phyloP scores from a whole-genome alignment of 2,329 filamentous ascomycete genomes.

The Aquanectria penicillioides region DNA sequence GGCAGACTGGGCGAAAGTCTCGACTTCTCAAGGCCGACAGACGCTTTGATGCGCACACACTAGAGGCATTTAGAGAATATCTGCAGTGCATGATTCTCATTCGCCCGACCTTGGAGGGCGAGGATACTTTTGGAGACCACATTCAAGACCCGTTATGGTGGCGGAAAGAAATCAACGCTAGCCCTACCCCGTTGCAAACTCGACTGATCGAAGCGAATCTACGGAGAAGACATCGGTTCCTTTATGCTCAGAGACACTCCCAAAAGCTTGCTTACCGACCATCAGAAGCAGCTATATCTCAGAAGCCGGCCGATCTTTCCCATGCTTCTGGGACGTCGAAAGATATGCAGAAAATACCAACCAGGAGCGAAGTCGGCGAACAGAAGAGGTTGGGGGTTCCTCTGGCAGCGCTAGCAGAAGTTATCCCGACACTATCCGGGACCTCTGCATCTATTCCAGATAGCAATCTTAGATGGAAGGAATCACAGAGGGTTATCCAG shows the following conservation, averaged over 20 bases:
- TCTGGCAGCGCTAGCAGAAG: neutral
- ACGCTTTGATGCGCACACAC: neutral
- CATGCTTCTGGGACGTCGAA: no score
- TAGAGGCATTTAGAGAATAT: neutral
- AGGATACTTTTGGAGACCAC: neutral
- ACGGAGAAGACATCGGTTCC: conserved; percentile 1
- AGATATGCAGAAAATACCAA: no score
- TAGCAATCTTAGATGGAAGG: neutral
- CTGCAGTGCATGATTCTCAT: neutral
- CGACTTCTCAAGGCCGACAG: conserved; percentile 5
- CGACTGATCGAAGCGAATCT: conserved; percentile 15
- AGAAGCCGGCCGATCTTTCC: no score
- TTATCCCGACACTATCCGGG: conserved; percentile 7
- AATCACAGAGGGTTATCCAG: neutral
- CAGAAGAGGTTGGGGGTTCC: no score
- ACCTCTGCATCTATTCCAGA: conserved; percentile 7
- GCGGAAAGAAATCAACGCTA: neutral
- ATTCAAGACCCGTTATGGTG: neutral
- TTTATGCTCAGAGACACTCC: conserved; percentile 11
- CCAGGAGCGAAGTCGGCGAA: no score
- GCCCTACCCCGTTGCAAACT: neutral
- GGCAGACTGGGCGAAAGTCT: conserved; percentile 9
- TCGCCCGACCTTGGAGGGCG: neutral
- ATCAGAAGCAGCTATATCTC: no score
- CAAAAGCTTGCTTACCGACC: neutral